These are phyloP conservation scores for Aspergillus flavus DNA, from an alignment of 2,329 filamentous ascomycete species.

Conservation along the genomic window DNA sequence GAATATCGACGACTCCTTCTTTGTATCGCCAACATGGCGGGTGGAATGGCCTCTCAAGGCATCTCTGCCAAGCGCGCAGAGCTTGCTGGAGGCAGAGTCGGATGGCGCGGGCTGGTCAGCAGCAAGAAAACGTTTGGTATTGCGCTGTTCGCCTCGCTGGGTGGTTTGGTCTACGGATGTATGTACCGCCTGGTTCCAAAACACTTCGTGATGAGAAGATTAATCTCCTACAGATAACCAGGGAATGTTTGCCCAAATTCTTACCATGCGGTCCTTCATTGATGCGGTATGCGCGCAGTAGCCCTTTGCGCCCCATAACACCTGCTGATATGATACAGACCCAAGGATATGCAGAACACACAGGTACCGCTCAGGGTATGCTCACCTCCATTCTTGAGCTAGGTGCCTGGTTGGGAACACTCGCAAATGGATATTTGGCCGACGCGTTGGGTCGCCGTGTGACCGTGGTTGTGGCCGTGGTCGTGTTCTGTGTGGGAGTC, in stretches of 20 bases:
- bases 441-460: slow-evolving; percentile 39
- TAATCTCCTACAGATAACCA: slow-evolving; percentile 59
- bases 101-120: slow-evolving; percentile 54
- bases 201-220: background rate
- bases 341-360: slow-evolving; percentile 28
- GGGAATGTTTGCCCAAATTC: slow-evolving; percentile 73
- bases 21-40: slow-evolving; percentile 6
- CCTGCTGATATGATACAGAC: slow-evolving; percentile 21
- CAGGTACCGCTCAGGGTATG: slow-evolving; percentile 34
- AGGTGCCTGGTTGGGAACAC: slow-evolving; percentile 42
- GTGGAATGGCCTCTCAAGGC: slow-evolving; percentile 19
- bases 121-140: slow-evolving; percentile 59
- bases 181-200: slow-evolving; percentile 7
- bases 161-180: slow-evolving; percentile 63
- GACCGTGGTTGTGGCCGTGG: slow-evolving; percentile 36
- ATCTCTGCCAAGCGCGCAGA: slow-evolving; percentile 38
- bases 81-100: slow-evolving; percentile 32
- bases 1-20: background rate
- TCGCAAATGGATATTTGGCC: slow-evolving; percentile 41
- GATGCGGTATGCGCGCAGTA: slow-evolving; percentile 45
- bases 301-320: background rate
- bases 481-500: slow-evolving; percentile 40
- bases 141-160: slow-evolving; percentile 56
- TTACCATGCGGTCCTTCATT: slow-evolving; percentile 54
- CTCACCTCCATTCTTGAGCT: slow-evolving; percentile 46